Percentiles rank a stretch among this genome's conserved stretches.
Evolutionary conservation across 257 asterid genomes (phyloP).

Genomic region (Solanum arcanum): DNA sequence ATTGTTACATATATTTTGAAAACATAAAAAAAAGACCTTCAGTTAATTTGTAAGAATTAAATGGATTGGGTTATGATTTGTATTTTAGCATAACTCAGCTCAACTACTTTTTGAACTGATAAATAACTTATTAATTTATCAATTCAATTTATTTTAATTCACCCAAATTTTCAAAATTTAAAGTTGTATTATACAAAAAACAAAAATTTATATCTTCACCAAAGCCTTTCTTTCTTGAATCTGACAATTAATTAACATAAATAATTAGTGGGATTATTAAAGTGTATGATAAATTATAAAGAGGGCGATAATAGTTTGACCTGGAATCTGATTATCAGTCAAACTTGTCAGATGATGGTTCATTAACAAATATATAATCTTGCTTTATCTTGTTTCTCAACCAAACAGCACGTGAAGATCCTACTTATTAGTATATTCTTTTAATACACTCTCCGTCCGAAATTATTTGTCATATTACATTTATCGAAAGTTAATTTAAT

Average conservation of each 20-base stretch:
- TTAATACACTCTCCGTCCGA: accelerated
- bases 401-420: background rate
- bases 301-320: background rate
- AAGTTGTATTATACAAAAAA: no score
- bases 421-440: background rate
- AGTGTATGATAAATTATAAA: background rate
- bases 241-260: background rate
- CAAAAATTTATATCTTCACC: background rate
- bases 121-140: no score
- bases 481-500: no score
- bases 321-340: background rate
- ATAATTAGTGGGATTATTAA: background rate
- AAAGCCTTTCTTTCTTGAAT: background rate
- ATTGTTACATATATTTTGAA: no score
- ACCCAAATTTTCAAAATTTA: no score
- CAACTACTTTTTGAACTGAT: no score
- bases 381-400: background rate
- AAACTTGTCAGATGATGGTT: background rate
- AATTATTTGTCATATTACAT: no score
- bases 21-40: background rate
- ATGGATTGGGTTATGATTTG: background rate
- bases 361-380: background rate
- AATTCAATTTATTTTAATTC: no score
- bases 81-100: background rate
- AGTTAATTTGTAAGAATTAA: no score